These are phyloP conservation scores for Leucoagaricus sp. DNA, from an alignment of 1,284 basidiomycete genomes.

Conservation along the genomic window DNA sequence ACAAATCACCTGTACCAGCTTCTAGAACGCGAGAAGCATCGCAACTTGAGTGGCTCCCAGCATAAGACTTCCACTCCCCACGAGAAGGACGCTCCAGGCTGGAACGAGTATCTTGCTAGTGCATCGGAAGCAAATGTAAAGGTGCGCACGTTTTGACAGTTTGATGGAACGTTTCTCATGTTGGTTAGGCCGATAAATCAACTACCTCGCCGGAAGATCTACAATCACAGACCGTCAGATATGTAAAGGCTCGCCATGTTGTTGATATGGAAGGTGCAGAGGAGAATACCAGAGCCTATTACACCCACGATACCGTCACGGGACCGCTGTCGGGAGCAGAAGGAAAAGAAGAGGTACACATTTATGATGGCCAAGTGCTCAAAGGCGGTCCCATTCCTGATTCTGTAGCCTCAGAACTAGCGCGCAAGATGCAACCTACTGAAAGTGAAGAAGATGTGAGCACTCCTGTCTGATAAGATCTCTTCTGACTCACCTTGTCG, in stretches of 20 bases:
- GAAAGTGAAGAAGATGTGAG: slow-evolving; percentile 14
- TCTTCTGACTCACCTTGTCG: neutral
- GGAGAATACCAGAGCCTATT: slow-evolving; percentile 36
- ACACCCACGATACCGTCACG: slow-evolving; percentile 37
- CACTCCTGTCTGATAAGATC: neutral
- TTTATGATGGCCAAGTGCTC: neutral
- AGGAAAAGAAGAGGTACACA: slow-evolving; percentile 30
- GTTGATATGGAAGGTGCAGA: slow-evolving; percentile 24
- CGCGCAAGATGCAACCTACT: slow-evolving; percentile 1
- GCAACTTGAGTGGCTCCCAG: slow-evolving; percentile 50
- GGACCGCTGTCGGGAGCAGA: slow-evolving; percentile 38
- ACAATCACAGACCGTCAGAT: slow-evolving; percentile 39
- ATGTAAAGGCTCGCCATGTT: slow-evolving; percentile 35
- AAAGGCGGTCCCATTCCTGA: neutral
- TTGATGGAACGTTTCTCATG: neutral
- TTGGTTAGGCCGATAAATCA: slow-evolving; percentile 40
- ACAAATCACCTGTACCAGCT: slow-evolving; percentile 32
- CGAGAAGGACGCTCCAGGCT: slow-evolving; percentile 61
- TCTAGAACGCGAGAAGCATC: slow-evolving; percentile 57
- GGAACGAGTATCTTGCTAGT: slow-evolving; percentile 73
- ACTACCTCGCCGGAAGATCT: slow-evolving; percentile 27
- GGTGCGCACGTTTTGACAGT: slow-evolving; percentile 37
- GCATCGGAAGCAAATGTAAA: slow-evolving; percentile 71
- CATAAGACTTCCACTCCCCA: slow-evolving; percentile 55
- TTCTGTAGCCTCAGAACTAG: neutral